Conservation (phyloP, 257 asterid species). For the Phtheirospermum japonicum region DNA sequence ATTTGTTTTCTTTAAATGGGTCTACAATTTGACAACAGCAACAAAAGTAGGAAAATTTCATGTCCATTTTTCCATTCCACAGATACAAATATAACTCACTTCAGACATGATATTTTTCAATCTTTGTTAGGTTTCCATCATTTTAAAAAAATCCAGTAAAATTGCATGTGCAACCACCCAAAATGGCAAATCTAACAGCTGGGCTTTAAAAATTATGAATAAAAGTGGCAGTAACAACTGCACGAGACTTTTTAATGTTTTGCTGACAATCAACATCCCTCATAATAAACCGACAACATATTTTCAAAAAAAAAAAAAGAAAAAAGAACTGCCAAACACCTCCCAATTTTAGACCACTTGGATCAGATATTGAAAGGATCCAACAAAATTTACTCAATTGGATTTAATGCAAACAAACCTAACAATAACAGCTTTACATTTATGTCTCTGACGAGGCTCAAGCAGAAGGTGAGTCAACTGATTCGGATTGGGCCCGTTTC, state of each 20-base stretch:
- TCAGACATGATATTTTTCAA: no score
- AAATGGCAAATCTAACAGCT: constrained; percentile 1
- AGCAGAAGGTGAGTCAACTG: constrained; percentile 43
- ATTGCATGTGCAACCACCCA: constrained; percentile 11
- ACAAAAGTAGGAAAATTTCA: no score
- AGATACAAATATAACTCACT: no score
- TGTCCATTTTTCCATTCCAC: no score
- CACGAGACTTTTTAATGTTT: no score
- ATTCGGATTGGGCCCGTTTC: constrained; percentile 59
- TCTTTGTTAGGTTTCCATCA: no score
- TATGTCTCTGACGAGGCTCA: constrained; percentile 22
- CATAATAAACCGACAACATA: no score
- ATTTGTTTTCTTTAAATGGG: no score
- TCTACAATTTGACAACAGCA: constrained; percentile 13
- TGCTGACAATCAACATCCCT: no score
- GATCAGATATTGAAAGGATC: neutral
- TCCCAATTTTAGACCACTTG: no score
- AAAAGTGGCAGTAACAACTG: neutral
- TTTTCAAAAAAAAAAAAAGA: no score
- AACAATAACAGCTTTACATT: neutral
- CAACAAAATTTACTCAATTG: constrained; percentile 19
- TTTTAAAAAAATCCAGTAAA: neutral
- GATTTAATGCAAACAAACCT: constrained; percentile 21
- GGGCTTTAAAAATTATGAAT: neutral
- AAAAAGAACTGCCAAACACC: no score